phyloP scores from a whole-genome alignment of 495 filamentous ascomycete genomes.

The Penicillium simplicissimum region DNA sequence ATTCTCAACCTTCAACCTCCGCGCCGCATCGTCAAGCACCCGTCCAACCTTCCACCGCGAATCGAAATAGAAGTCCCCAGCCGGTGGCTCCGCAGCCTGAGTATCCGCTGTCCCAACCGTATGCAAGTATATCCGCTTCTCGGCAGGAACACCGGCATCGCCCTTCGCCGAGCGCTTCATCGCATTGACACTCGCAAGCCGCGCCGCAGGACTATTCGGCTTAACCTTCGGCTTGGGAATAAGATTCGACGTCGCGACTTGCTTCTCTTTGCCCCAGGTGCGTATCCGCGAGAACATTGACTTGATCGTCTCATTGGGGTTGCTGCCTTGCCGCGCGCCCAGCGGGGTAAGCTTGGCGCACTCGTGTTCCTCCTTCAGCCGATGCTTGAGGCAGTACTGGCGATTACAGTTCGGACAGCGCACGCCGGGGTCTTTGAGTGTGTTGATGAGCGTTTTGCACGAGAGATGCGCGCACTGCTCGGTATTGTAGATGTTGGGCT shows the following conservation, averaged over 20 bases:
- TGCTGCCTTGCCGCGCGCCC: conserved; percentile 50
- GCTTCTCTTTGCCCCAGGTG: conserved; percentile 67
- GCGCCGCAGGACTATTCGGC: conserved; percentile 57
- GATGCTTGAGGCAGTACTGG: conserved; percentile 90
- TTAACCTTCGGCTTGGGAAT: conserved; percentile 55
- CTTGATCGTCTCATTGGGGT: conserved; percentile 49
- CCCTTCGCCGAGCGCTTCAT: conserved; percentile 89
- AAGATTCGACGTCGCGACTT: conserved; percentile 42
- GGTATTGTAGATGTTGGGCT: conserved; percentile 60
- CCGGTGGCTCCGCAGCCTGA: conserved; percentile 73
- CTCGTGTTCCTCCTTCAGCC: conserved; percentile 83
- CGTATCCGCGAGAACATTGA: conserved; percentile 64
- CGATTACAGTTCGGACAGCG: conserved; percentile 79
- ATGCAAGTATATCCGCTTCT: conserved; percentile 81
- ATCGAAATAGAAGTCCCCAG: conserved; percentile 81
- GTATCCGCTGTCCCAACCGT: conserved; percentile 77
- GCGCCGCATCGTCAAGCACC: conserved; percentile 84
- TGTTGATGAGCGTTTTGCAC: conserved; percentile 88
- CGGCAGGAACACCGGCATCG: conserved; percentile 71
- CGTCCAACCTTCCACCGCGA: conserved; percentile 85
- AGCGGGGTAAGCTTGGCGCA: conserved; percentile 71
- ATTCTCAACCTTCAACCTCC: conserved; percentile 78
- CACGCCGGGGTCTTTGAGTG: conserved; percentile 71
- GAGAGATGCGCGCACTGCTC: conserved; percentile 69
- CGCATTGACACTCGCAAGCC: conserved; percentile 63